Conservation (phyloP, 1,139 yeast species). For the Kodamaea plutei region DNA sequence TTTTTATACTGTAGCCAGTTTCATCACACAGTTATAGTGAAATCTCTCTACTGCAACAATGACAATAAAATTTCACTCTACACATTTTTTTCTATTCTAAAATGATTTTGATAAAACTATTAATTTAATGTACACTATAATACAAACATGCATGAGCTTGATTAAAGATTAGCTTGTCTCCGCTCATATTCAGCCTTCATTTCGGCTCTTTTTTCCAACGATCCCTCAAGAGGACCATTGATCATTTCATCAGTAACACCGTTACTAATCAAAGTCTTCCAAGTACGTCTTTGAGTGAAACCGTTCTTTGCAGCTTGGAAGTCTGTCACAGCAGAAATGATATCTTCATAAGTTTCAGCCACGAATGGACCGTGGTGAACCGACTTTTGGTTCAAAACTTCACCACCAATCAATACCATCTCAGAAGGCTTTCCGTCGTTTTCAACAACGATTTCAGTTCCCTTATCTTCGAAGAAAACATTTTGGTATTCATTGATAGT, state of each 20-base stretch:
- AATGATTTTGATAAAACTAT: no score
- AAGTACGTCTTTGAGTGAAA: constrained; percentile 63
- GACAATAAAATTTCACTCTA: no score
- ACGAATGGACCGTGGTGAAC: constrained; percentile 93
- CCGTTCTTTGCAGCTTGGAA: constrained; percentile 69
- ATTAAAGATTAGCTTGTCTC: no score
- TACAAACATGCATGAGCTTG: no score
- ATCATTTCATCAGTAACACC: constrained; percentile 53
- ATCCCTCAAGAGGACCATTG: constrained; percentile 36
- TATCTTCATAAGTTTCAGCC: constrained; percentile 42
- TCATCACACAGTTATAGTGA: no score
- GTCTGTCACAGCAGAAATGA: constrained; percentile 65
- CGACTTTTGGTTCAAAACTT: constrained; percentile 68
- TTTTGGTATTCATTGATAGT: constrained; percentile 46
- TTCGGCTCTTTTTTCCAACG: constrained; percentile 29
- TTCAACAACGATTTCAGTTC: constrained; percentile 38
- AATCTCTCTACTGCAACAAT: no score
- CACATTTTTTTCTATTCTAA: no score
- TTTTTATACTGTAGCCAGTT: no score
- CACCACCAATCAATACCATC: constrained; percentile 74
- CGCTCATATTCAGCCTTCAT: constrained; percentile 21
- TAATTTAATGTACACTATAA: no score
- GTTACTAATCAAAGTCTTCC: constrained; percentile 64
- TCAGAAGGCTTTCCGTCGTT: constrained; percentile 47
- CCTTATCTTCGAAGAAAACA: constrained; percentile 64